Conservation (phyloP, 2,329 filamentous ascomycete species). For the Tolypocladium paradoxum region DNA sequence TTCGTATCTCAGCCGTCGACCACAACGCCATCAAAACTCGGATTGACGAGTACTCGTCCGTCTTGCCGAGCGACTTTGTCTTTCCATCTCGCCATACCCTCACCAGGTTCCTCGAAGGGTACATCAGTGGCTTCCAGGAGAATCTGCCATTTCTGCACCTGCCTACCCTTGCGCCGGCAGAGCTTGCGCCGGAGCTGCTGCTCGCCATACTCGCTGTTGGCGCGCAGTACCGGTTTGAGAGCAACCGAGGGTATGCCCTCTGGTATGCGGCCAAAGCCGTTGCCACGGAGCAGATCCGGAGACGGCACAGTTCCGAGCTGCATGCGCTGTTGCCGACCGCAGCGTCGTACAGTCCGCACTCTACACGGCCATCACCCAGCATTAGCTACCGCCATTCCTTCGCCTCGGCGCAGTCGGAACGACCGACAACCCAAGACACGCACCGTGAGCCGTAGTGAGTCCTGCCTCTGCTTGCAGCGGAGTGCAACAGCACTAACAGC, state of each 20-base stretch:
- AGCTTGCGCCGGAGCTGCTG: slow-evolving; percentile 57
- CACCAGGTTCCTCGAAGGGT: slow-evolving; percentile 58
- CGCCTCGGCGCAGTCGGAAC: slow-evolving; percentile 45
- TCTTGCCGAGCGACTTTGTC: slow-evolving; percentile 51
- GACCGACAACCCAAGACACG: slow-evolving; percentile 46
- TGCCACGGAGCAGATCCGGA: slow-evolving; percentile 46
- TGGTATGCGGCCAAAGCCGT: slow-evolving; percentile 52
- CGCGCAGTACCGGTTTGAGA: slow-evolving; percentile 55
- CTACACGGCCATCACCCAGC: slow-evolving; percentile 47
- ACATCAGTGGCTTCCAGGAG: slow-evolving; percentile 55
- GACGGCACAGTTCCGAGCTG: slow-evolving; percentile 45
- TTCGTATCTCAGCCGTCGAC: slow-evolving; percentile 43
- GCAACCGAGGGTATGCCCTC: slow-evolving; percentile 44
- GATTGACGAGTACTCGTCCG: slow-evolving; percentile 50
- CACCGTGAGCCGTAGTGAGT: slow-evolving; percentile 50
- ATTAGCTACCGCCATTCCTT: slow-evolving; percentile 48
- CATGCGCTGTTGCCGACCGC: slow-evolving; percentile 45
- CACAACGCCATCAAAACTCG: slow-evolving; percentile 45
- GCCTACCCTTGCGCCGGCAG: slow-evolving; percentile 51
- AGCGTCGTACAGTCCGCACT: slow-evolving; percentile 49
- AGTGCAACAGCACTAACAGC: not conserved
- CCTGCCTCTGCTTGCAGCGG: not conserved
- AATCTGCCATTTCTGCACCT: slow-evolving; percentile 53
- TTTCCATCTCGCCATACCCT: slow-evolving; percentile 60
- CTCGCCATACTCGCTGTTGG: slow-evolving; percentile 58